Base-by-base conservation (phyloP, 257 asterid genomes). In the Solanum pinnatisectum region DNA sequence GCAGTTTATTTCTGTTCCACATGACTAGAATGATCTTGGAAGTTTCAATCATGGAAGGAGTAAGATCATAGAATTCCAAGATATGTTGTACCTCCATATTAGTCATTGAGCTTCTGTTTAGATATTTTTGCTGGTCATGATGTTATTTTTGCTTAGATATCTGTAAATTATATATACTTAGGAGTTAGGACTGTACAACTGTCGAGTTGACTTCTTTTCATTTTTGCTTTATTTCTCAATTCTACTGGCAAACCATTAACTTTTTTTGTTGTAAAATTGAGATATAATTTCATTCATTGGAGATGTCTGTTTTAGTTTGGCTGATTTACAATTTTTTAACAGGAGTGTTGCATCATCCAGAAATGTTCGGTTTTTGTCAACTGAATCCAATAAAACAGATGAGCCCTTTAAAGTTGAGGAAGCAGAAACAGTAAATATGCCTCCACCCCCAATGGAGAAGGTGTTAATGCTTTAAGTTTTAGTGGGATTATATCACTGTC, bases 371-470 rank as follows among this genome's bases (percentile, higher is more conserved):
- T 90, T 90, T 89, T 83, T 94, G 86, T 92, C 94, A 87, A 86
- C 93, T 10, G 94, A 90, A 44, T 70, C 92, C 84, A 84, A 89
- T 87, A 90, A 91, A 92, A 89, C 88, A 22, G 94, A 88, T 46
- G 94, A 91, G 85, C 90, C 92, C 11, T 86, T 91, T 30, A 96
- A 91, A 87, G 94, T 93, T 87, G 96, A 94, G 94, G 99, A 95
- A 90, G 98, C 98, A 14, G 98, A 97, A 91, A 97, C 98, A 16
- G 92, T 96, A 59, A 88, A 93, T 89, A 85, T 91, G 85, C 96
- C 98, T 76, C 98, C 98, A 76, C 96, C 96, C 71, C 95, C 93
- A 81, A 92, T 98, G 1, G 98, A 96, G 89, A 97, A 95, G 98
- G 99, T 95, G 89, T 86, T 49, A 30, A 49, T 60, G 2, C 11